A percentile compares a stretch with the other conserved stretches of the same genome.
These are phyloP conservation scores for Microcera coccophila DNA, from an alignment of 2,329 filamentous ascomycete genomes.

Conservation along the genomic window DNA sequence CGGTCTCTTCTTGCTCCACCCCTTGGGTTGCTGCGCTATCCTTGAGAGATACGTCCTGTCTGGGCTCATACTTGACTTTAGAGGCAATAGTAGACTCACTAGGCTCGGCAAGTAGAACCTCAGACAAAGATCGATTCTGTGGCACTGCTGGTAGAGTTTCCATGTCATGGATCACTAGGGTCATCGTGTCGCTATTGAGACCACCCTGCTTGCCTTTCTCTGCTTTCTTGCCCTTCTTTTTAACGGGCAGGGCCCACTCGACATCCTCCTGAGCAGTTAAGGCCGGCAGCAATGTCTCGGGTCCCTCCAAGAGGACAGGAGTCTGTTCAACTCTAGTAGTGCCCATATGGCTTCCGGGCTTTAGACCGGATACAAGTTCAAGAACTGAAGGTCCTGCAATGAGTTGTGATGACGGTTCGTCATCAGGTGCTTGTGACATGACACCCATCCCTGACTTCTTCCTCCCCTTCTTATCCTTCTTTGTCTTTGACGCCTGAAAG, in stretches of 20 bases:
- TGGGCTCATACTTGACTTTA: no score
- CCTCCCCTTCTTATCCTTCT: conserved; percentile 28
- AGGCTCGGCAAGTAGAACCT: no score
- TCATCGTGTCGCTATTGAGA: no score
- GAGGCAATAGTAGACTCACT: no score
- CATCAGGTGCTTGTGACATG: background rate
- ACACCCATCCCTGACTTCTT: conserved; percentile 6
- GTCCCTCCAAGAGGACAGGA: background rate
- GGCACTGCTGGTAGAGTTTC: background rate
- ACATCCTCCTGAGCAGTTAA: conserved; percentile 9
- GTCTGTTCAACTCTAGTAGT: background rate
- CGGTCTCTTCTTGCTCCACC: no score
- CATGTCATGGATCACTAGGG: background rate
- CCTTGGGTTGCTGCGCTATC: no score
- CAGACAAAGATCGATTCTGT: no score
- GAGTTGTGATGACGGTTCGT: background rate
- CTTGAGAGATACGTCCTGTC: no score
- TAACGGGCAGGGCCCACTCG: conserved; percentile 14
- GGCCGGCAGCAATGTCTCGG: background rate
- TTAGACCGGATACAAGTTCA: background rate
- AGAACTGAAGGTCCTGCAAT: background rate
- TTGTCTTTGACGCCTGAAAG: no score
- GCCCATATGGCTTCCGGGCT: background rate
- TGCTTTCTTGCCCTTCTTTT: conserved; percentile 34
- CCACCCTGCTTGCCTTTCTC: conserved; percentile 17